Conservation (phyloP, 1,139 yeast species). For the Pichia sp. region DNA sequence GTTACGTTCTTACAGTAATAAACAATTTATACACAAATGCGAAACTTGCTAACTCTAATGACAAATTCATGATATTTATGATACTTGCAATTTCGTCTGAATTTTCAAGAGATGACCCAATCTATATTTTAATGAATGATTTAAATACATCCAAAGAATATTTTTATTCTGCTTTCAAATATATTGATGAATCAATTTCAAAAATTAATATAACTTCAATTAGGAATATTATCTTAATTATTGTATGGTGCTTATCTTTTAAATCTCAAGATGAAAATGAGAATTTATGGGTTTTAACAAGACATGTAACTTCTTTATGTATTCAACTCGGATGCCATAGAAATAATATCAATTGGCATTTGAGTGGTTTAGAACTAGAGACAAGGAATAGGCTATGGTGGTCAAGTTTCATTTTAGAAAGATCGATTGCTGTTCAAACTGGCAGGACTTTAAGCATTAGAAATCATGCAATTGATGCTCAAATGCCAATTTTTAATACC, state of each 20-base stretch:
- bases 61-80: slow-evolving; percentile 19
- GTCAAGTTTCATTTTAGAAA: slow-evolving; percentile 20
- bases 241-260: slow-evolving; percentile 20
- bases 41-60: slow-evolving; percentile 15
- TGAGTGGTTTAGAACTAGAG: slow-evolving; percentile 19
- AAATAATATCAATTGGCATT: slow-evolving; percentile 22
- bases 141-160: slow-evolving; percentile 17
- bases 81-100: slow-evolving; percentile 20
- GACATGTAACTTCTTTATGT: slow-evolving; percentile 22
- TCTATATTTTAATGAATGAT: slow-evolving; percentile 13
- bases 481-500: slow-evolving; percentile 16
- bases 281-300: slow-evolving; percentile 22
- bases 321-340: slow-evolving; percentile 25
- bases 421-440: slow-evolving; percentile 21
- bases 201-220: slow-evolving; percentile 1
- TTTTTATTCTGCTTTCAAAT: slow-evolving; percentile 19
- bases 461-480: slow-evolving; percentile 23
- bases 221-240: slow-evolving; percentile 14
- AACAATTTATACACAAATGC: slow-evolving; percentile 13
- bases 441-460: slow-evolving; percentile 21
- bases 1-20: slow-evolving; percentile 9
- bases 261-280: slow-evolving; percentile 20
- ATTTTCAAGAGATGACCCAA: slow-evolving; percentile 6
- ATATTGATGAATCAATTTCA: slow-evolving; percentile 15
- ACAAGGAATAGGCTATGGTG: slow-evolving; percentile 22